Conservation (phyloP, 495 filamentous ascomycete genomes). For the Jackrogersella minutella region DNA sequence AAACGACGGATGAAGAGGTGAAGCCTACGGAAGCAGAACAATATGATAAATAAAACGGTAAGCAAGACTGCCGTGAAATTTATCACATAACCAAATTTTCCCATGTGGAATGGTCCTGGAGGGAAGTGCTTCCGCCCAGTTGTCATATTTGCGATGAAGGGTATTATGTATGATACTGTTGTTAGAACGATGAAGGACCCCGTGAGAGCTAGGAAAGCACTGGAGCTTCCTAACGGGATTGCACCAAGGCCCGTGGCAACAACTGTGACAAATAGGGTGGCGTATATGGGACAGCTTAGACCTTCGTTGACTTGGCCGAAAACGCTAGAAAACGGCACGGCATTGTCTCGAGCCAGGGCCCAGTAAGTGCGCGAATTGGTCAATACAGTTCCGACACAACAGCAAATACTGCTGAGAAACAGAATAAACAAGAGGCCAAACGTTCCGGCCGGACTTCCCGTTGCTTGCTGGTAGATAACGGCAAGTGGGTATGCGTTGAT, state of each 20-base stretch:
- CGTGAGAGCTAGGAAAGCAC: constrained; percentile 79
- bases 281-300: constrained; percentile 70
- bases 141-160: constrained; percentile 77
- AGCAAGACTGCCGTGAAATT: constrained; percentile 68
- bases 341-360: constrained; percentile 80
- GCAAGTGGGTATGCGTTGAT: constrained; percentile 74
- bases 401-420: constrained; percentile 69
- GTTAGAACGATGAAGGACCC: constrained; percentile 78
- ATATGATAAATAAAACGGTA: constrained; percentile 73
- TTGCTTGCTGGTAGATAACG: constrained; percentile 81
- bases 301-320: constrained; percentile 58
- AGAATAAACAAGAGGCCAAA: constrained; percentile 76
- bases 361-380: constrained; percentile 87
- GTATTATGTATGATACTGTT: constrained; percentile 75
- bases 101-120: constrained; percentile 75
- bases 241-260: constrained; percentile 72
- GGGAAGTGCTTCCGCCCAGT: constrained; percentile 69
- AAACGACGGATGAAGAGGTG: not conserved
- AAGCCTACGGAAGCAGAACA: constrained; percentile 71
- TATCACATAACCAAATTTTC: constrained; percentile 64
- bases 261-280: constrained; percentile 69
- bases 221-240: constrained; percentile 75
- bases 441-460: constrained; percentile 62
- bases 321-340: constrained; percentile 60
- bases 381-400: constrained; percentile 71